phyloP scores from a whole-genome alignment of 257 asterid genomes.

The Primulina eburnea region DNA sequence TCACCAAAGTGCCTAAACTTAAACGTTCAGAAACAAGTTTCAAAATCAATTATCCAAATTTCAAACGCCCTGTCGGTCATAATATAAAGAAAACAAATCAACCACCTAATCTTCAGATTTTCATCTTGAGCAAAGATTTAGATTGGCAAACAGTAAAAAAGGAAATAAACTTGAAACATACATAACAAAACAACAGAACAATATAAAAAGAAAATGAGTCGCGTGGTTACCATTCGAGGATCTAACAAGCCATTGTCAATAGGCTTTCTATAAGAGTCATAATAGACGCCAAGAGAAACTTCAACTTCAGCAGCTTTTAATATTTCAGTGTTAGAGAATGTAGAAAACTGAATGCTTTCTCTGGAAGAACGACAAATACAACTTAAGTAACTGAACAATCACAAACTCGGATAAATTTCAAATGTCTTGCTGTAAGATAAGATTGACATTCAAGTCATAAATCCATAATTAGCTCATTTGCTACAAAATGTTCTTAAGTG shows the following conservation, averaged over 20 bases:
- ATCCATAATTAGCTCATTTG: neutral
- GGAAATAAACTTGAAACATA: neutral
- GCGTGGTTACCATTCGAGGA: slow-evolving; percentile 63
- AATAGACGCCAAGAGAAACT: slow-evolving; percentile 54
- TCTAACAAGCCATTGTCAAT: slow-evolving; percentile 67
- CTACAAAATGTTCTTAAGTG: neutral
- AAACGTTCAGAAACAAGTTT: neutral
- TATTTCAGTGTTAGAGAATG: slow-evolving; percentile 59
- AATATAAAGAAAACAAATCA: too few relatives aligned
- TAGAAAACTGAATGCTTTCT: slow-evolving; percentile 69
- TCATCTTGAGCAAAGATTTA: neutral
- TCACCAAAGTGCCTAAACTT: neutral
- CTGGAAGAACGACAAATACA: slow-evolving; percentile 40
- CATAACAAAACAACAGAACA: neutral
- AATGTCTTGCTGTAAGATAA: neutral
- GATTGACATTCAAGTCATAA: neutral
- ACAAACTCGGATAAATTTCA: slow-evolving; percentile 12
- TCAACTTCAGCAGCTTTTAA: slow-evolving; percentile 69
- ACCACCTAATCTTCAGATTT: neutral
- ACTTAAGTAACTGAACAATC: slow-evolving; percentile 8
- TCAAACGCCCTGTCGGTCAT: neutral
- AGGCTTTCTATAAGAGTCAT: slow-evolving; percentile 49
- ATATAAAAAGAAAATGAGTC: slow-evolving; percentile 10
- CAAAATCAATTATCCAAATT: too few relatives aligned
- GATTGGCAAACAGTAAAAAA: neutral